A percentile compares a stretch with the other conserved stretches of the same genome.
phyloP scores from a whole-genome alignment of 495 filamentous ascomycete species.

The Letharia columbiana region DNA sequence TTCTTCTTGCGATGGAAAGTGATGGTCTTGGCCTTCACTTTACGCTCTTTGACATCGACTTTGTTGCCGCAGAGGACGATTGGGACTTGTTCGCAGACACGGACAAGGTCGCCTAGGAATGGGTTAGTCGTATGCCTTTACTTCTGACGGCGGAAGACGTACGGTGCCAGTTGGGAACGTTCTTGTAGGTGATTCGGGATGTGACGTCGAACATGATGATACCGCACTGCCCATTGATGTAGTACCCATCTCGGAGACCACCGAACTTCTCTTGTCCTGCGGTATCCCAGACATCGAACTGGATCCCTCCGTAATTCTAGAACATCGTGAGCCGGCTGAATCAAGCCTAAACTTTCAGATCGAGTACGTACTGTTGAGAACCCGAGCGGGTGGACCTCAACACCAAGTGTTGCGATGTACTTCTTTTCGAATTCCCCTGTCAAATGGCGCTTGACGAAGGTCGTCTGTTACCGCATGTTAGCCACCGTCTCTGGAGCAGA shows the following conservation, averaged over 20 bases:
- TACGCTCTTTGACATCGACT: conserved; percentile 99
- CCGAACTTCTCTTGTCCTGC: conserved; percentile 99
- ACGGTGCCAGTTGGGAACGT: conserved; percentile 99
- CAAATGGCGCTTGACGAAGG: conserved; percentile 99
- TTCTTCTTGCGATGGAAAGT: conserved; percentile 99
- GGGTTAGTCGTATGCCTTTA: conserved; percentile 12
- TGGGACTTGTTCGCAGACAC: conserved; percentile 99
- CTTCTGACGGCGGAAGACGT: conserved; percentile 37
- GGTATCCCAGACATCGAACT: conserved; percentile 99
- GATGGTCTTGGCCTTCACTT: conserved; percentile 99
- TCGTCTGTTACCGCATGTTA: conserved; percentile 61
- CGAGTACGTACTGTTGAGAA: conserved; percentile 76
- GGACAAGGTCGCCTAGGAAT: conserved; percentile 88
- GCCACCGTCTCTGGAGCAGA: conserved; percentile 29
- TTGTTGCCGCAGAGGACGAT: conserved; percentile 99
- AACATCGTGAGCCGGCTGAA: conserved; percentile 34
- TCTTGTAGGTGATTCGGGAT: conserved; percentile 99
- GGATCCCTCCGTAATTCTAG: conserved; percentile 89
- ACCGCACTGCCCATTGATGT: conserved; percentile 99
- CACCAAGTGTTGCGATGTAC: conserved; percentile 99
- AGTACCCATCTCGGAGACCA: conserved; percentile 99
- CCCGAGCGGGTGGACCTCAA: conserved; percentile 92
- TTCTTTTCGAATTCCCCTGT: conserved; percentile 99
- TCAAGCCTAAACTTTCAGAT: conserved; percentile 14
- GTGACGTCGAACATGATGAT: conserved; percentile 99